Evolutionary conservation across 352 stramenopile genomes (phyloP).

Genomic region (Pythium vanterpoolii): DNA sequence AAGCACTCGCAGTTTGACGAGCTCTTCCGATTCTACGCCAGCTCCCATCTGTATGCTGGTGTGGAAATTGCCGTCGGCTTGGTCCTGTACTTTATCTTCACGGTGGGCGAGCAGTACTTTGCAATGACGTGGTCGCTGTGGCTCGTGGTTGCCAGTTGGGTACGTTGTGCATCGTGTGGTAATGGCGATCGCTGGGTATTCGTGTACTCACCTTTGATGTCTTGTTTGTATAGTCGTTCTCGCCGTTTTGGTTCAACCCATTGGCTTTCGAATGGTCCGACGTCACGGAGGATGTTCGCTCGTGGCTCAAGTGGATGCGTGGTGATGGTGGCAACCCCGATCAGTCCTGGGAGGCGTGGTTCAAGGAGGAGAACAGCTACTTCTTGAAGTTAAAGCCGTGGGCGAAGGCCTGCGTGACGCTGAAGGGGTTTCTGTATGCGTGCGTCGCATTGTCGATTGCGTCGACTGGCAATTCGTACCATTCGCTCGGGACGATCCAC

Average conservation of each 20-base stretch:
- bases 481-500: constrained; percentile 26
- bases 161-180: constrained; percentile 12
- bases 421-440: constrained; percentile 83
- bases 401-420: constrained; percentile 82
- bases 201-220: constrained; percentile 5
- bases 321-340: constrained; percentile 77
- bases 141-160: constrained; percentile 91
- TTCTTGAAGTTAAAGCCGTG: constrained; percentile 75
- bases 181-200: too few species aligned
- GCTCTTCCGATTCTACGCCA: constrained; percentile 98
- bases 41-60: constrained; percentile 96
- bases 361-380: constrained; percentile 89
- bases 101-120: constrained; percentile 94
- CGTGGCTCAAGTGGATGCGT: constrained; percentile 86
- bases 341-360: constrained; percentile 92
- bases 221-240: constrained; percentile 51
- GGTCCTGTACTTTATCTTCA: constrained; percentile 94
- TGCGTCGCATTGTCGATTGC: constrained; percentile 76
- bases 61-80: constrained; percentile 91
- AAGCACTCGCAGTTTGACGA: constrained; percentile 98
- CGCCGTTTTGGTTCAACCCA: constrained; percentile 96
- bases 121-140: constrained; percentile 97
- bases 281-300: constrained; percentile 63
- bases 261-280: constrained; percentile 94
- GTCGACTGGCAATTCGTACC: constrained; percentile 39